Evolutionary conservation across 1,139 yeast species (phyloP).

Genomic region (Lodderomyces margitis): DNA sequence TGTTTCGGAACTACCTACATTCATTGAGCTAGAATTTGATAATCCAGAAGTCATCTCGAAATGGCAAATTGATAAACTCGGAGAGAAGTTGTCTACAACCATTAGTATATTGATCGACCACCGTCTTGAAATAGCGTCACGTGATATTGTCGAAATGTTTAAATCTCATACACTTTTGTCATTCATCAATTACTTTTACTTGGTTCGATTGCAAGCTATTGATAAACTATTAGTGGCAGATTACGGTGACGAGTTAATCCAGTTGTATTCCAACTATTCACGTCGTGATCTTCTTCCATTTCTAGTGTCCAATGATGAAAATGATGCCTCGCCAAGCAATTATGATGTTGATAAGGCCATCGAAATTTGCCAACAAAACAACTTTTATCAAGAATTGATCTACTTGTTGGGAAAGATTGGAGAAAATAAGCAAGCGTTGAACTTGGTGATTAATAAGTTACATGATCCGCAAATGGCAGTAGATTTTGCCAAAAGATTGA

Average conservation of each 20-base stretch:
- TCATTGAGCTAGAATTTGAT: slow-evolving; percentile 49
- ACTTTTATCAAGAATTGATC: slow-evolving; percentile 67
- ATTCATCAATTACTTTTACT: slow-evolving; percentile 57
- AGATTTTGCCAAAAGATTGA: slow-evolving; percentile 69
- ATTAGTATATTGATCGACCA: slow-evolving; percentile 60
- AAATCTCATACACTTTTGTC: slow-evolving; percentile 38
- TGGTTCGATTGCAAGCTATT: slow-evolving; percentile 50
- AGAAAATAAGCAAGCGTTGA: slow-evolving; percentile 70
- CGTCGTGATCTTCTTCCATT: slow-evolving; percentile 53
- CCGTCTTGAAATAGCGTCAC: slow-evolving; percentile 62
- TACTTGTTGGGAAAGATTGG: slow-evolving; percentile 83
- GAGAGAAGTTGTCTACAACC: slow-evolving; percentile 40
- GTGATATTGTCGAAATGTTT: slow-evolving; percentile 48
- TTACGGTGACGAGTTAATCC: slow-evolving; percentile 66
- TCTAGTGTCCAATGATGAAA: slow-evolving; percentile 29
- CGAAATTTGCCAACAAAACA: slow-evolving; percentile 53
- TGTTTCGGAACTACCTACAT: slow-evolving; percentile 48
- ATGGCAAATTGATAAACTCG: slow-evolving; percentile 44
- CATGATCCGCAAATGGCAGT: slow-evolving; percentile 82
- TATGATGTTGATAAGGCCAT: slow-evolving; percentile 75
- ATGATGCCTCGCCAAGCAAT: slow-evolving; percentile 19
- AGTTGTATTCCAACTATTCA: slow-evolving; percentile 62
- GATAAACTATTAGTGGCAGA: slow-evolving; percentile 55
- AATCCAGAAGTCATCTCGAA: slow-evolving; percentile 18
- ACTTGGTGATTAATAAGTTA: slow-evolving; percentile 70